Conservation (phyloP, 805 yeast species). For the Metschnikowia borealis region DNA sequence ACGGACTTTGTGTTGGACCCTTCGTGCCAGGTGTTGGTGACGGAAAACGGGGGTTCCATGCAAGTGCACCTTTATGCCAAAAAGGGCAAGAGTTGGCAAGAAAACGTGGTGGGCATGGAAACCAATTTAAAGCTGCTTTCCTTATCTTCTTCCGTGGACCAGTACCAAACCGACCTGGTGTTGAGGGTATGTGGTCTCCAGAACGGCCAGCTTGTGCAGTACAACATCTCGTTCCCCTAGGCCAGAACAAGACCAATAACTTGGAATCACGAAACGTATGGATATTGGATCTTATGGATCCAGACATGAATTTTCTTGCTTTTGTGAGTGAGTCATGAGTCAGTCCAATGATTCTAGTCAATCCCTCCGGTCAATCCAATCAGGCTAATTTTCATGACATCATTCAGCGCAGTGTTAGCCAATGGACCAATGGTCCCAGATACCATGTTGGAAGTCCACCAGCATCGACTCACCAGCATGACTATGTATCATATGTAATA, state of each 20-base stretch:
- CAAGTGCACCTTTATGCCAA: slow-evolving; percentile 36
- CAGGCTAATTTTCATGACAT: too few relatives aligned
- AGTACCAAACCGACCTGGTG: slow-evolving; percentile 1
- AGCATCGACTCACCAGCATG: background rate
- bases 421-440: too few relatives aligned
- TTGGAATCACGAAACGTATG: background rate
- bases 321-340: background rate
- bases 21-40: slow-evolving; percentile 31
- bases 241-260: background rate
- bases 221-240: background rate
- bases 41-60: slow-evolving; percentile 17
- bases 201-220: slow-evolving; percentile 3
- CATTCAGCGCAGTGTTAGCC: too few relatives aligned
- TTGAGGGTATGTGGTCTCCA: slow-evolving; percentile 10
- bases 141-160: slow-evolving; percentile 7
- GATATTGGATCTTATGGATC: too few relatives aligned
- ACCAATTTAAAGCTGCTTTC: slow-evolving; percentile 4
- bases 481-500: background rate
- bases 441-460: background rate
- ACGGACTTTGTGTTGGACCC: slow-evolving; percentile 31
- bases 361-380: too few relatives aligned
- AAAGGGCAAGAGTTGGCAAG: slow-evolving; percentile 36
- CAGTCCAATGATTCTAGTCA: too few relatives aligned
- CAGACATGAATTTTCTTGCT: background rate
- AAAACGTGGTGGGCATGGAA: slow-evolving; percentile 4